These are phyloP conservation scores for Cyclospora cayetanensis DNA, from an alignment of 169 alveolate species.

Conservation along the genomic window DNA sequence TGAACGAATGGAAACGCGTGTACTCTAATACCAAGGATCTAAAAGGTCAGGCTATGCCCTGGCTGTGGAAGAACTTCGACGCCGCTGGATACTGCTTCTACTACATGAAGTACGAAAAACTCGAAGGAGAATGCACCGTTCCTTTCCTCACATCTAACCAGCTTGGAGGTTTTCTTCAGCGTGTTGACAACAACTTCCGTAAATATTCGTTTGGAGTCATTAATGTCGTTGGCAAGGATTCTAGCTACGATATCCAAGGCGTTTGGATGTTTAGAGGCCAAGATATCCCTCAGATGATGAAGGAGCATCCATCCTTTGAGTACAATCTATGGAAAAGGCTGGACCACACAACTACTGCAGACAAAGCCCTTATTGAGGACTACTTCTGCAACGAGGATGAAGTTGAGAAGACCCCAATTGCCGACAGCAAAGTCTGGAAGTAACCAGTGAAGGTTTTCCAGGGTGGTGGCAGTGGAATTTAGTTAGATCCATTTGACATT, in stretches of 20 bases:
- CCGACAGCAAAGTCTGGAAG: constrained; percentile 68
- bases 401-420: constrained; percentile 62
- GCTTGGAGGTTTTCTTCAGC: constrained; percentile 95
- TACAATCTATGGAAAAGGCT: constrained; percentile 90
- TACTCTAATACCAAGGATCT: constrained; percentile 92
- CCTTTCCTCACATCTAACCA: constrained; percentile 91
- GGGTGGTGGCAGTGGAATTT: neutral
- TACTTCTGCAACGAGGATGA: constrained; percentile 94
- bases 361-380: constrained; percentile 90
- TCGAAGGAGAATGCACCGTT: constrained; percentile 94
- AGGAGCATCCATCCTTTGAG: constrained; percentile 96
- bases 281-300: constrained; percentile 90
- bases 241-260: constrained; percentile 93
- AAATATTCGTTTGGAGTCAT: constrained; percentile 94
- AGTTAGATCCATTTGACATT: neutral
- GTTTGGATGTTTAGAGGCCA: constrained; percentile 97
- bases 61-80: constrained; percentile 91
- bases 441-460: neutral
- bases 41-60: constrained; percentile 89
- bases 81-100: constrained; percentile 92
- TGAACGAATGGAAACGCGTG: constrained; percentile 95
- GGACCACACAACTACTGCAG: constrained; percentile 84
- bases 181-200: constrained; percentile 93
- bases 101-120: constrained; percentile 93
- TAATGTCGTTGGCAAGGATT: constrained; percentile 94